Evolutionary conservation across 2,329 filamentous ascomycete species (phyloP).

Genomic region (Chrysoporthe deuterocubensis): DNA sequence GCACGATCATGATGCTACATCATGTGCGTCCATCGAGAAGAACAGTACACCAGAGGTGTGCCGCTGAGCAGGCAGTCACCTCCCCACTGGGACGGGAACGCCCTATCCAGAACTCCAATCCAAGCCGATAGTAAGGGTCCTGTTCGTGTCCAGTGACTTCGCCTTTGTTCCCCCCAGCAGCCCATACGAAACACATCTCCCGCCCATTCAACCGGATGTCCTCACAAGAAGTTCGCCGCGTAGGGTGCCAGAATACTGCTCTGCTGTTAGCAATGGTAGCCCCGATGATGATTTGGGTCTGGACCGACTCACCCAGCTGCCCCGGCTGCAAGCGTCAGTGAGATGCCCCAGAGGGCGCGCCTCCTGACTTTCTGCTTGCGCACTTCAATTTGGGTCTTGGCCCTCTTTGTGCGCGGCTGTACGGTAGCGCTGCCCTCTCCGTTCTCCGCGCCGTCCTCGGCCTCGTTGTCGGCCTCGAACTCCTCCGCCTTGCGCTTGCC

Average conservation of each 20-base stretch:
- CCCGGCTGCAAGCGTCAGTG: conserved; percentile 87
- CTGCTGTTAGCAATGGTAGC: conserved; percentile 25
- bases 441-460: conserved; percentile 39
- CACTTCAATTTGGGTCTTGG: conserved; percentile 78
- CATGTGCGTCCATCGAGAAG: neutral
- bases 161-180: conserved; percentile 22
- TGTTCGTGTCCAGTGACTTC: conserved; percentile 13
- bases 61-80: conserved; percentile 6
- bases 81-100: conserved; percentile 10
- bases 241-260: conserved; percentile 53
- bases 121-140: conserved; percentile 24
- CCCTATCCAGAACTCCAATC: conserved; percentile 26
- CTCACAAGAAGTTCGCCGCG: conserved; percentile 55
- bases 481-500: conserved; percentile 78
- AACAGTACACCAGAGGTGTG: conserved; percentile 10
- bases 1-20: conserved; percentile 5
- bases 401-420: conserved; percentile 70
- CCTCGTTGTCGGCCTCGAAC: conserved; percentile 63
- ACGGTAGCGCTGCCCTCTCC: conserved; percentile 43
- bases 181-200: conserved; percentile 1
- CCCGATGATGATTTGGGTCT: neutral
- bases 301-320: conserved; percentile 79
- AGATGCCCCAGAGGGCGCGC: conserved; percentile 83
- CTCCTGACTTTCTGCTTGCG: conserved; percentile 86
- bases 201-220: neutral